Conservation (phyloP, 257 asterid species). For the Solanum raphanifolium region DNA sequence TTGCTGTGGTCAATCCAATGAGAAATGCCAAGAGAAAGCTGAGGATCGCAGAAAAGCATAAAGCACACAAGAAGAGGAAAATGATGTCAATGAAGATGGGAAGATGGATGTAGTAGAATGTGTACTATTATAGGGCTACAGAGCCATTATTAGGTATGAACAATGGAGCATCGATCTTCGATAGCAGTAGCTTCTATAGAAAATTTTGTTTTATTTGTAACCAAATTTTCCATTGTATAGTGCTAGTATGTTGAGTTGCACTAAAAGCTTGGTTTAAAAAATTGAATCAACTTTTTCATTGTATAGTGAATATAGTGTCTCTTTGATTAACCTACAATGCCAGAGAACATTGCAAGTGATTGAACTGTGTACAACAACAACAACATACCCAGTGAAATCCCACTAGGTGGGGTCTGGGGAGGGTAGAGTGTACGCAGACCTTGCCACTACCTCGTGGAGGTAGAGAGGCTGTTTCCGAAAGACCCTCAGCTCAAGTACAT, state of each 20-base stretch:
- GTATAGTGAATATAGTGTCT: neutral
- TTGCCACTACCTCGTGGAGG: too few relatives aligned
- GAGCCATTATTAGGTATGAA: neutral
- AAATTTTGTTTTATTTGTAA: neutral
- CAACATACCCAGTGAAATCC: too few relatives aligned
- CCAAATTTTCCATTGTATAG: neutral
- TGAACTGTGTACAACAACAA: neutral
- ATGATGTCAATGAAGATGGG: constrained; percentile 65
- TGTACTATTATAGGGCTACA: neutral
- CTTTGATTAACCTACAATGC: neutral
- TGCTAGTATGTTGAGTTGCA: neutral
- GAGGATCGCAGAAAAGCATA: constrained; percentile 63
- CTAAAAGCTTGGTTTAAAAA: neutral
- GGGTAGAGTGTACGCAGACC: too few relatives aligned
- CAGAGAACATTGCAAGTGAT: neutral
- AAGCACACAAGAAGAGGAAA: constrained; percentile 75
- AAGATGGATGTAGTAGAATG: constrained; percentile 43
- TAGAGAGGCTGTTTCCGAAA: too few relatives aligned
- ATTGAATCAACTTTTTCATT: neutral
- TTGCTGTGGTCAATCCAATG: constrained; percentile 80
- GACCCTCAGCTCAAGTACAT: too few relatives aligned
- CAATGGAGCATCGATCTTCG: neutral
- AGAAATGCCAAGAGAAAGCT: constrained; percentile 90
- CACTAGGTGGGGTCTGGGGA: too few relatives aligned
- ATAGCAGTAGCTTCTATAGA: neutral